phyloP scores from a whole-genome alignment of 2,329 filamentous ascomycete species.

The Leptographium flavum region DNA sequence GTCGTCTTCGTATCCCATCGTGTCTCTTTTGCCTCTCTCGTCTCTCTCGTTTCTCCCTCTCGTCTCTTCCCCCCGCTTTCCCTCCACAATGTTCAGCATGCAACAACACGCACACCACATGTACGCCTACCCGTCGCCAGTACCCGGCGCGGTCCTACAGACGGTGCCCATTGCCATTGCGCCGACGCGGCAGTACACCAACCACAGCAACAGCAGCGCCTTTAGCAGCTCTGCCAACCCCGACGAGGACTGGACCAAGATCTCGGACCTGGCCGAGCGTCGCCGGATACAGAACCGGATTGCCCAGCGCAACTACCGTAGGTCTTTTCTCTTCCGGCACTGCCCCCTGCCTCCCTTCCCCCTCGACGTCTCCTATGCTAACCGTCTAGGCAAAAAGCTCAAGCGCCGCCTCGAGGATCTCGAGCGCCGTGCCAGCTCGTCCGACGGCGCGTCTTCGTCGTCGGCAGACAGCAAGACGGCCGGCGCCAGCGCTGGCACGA shows the following conservation, averaged over 20 bases:
- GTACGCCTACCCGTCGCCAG: conserved; percentile 22
- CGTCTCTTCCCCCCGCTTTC: background rate
- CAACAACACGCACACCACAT: conserved; percentile 21
- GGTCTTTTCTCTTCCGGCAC: conserved; percentile 6
- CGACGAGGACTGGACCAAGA: conserved; percentile 98
- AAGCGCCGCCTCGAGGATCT: conserved; percentile 80
- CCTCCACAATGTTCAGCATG: conserved; percentile 26
- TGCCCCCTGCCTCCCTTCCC: background rate
- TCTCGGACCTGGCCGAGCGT: conserved; percentile 89
- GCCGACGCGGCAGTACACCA: conserved; percentile 51
- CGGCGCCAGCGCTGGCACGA: conserved; percentile 3
- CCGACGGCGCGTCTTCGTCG: conserved; percentile 18
- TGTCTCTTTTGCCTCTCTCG: background rate
- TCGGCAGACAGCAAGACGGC: background rate
- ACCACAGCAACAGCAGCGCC: conserved; percentile 76
- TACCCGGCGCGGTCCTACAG: conserved; percentile 13
- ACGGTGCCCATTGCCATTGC: conserved; percentile 15
- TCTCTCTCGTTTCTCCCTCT: background rate
- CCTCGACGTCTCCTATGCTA: background rate
- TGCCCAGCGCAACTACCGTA: conserved; percentile 94
- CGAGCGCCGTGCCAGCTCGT: conserved; percentile 55
- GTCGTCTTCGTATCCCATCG: background rate
- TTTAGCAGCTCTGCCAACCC: conserved; percentile 90
- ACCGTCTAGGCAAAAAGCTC: conserved; percentile 64
- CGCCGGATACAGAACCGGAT: conserved; percentile 94